A percentile compares a stretch with the other conserved stretches of the same genome.
These are phyloP conservation scores for Colletotrichum kahawae DNA, from an alignment of 2,329 filamentous ascomycete species.

Conservation along the genomic window DNA sequence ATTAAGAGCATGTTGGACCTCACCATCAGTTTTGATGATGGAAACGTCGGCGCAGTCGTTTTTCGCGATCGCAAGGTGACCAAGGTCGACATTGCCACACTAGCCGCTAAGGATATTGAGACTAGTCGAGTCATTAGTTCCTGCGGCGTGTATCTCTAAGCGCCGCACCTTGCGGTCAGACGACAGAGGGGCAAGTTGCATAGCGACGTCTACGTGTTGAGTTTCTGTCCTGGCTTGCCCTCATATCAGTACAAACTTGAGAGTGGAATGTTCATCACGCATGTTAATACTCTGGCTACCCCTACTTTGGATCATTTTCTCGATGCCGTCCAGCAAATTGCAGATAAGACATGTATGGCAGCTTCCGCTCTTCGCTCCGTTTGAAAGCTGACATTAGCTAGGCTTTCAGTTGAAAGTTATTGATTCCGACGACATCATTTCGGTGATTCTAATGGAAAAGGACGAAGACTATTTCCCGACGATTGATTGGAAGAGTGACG, in stretches of 20 bases:
- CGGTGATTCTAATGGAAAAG: conserved; percentile 99
- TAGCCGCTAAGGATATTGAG: conserved; percentile 88
- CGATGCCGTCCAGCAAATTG: conserved; percentile 81
- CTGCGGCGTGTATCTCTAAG: conserved; percentile 92
- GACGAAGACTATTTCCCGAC: conserved; percentile 94
- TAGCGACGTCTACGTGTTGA: conserved; percentile 94
- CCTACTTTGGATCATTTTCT: conserved; percentile 84
- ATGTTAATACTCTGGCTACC: conserved; percentile 89
- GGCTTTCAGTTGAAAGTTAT: too few species aligned
- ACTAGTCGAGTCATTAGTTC: conserved; percentile 92
- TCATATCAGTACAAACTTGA: conserved; percentile 90
- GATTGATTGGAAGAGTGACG: conserved; percentile 72
- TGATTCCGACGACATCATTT: conserved; percentile 97
- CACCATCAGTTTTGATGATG: conserved; percentile 94
- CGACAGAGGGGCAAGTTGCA: conserved; percentile 98
- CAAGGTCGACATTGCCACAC: conserved; percentile 78
- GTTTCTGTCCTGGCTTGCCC: conserved; percentile 80
- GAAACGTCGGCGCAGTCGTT: conserved; percentile 81
- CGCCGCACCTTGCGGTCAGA: conserved; percentile 92
- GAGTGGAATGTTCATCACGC: conserved; percentile 96
- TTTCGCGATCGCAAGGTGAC: conserved; percentile 85
- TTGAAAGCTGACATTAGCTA: conserved; percentile 97
- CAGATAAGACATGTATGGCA: conserved; percentile 85
- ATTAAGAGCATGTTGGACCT: conserved; percentile 93
- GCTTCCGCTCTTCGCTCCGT: conserved; percentile 55